Percentiles rank a stretch among this genome's conserved stretches.
phyloP scores from a whole-genome alignment of 2,329 filamentous ascomycete genomes.

The Rhynchosporium agropyri region DNA sequence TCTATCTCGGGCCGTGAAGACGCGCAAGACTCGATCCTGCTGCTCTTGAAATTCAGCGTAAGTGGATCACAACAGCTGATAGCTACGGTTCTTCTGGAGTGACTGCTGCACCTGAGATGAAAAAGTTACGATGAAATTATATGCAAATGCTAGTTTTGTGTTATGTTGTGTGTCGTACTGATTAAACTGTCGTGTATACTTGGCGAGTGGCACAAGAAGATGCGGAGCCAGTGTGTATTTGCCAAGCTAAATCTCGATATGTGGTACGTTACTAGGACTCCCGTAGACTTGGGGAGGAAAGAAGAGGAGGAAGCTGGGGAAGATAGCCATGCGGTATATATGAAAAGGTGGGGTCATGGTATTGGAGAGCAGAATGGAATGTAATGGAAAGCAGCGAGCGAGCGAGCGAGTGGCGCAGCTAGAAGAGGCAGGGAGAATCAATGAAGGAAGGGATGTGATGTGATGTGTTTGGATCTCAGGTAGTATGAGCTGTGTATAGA shows the following conservation, averaged over 20 bases:
- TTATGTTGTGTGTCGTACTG: constrained; percentile 4
- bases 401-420: too few relatives aligned
- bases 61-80: constrained; percentile 3
- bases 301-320: background rate
- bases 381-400: too few relatives aligned
- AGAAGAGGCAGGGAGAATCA: too few relatives aligned
- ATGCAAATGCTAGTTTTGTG: background rate
- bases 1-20: constrained; percentile 1
- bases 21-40: background rate
- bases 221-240: background rate
- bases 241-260: constrained; percentile 7
- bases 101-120: background rate
- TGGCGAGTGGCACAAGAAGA: constrained; percentile 11
- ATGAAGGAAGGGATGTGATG: too few relatives aligned
- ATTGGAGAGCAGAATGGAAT: too few relatives aligned
- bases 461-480: too few relatives aligned
- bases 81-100: background rate
- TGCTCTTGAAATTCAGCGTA: too few relatives aligned
- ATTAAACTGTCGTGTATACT: constrained; percentile 4
- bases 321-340: too few relatives aligned
- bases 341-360: too few relatives aligned
- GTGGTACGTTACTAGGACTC: background rate
- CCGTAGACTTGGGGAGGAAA: background rate
- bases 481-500: too few relatives aligned
- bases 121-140: background rate